These are phyloP conservation scores for Urtica urens DNA, from an alignment of 306 rosid genomes.

Conservation along the genomic window DNA sequence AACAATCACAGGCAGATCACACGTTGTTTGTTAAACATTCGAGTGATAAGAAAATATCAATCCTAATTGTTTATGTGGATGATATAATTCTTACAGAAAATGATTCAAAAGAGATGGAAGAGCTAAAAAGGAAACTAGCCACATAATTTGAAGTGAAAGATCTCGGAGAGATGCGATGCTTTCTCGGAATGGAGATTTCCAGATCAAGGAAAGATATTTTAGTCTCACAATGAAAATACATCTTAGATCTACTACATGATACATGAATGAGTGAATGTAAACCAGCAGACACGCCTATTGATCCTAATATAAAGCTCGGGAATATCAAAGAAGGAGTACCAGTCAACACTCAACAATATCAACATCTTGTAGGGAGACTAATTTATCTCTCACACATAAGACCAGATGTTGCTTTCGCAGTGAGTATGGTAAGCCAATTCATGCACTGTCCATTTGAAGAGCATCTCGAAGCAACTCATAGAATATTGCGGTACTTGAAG, in stretches of 20 bases:
- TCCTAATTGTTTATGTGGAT: too few species aligned
- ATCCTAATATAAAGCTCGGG: not conserved
- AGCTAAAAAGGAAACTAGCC: not conserved
- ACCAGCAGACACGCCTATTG: not conserved
- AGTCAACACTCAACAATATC: not conserved
- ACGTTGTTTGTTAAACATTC: not conserved
- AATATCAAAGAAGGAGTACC: not conserved
- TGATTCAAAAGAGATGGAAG: not conserved
- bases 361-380: not conserved
- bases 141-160: not conserved
- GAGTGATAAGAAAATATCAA: not conserved
- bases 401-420: not conserved
- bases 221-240: not conserved
- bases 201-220: not conserved
- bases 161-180: not conserved
- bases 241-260: not conserved
- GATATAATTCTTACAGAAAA: not conserved
- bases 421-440: slow-evolving; percentile 3
- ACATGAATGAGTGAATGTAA: not conserved
- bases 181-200: not conserved
- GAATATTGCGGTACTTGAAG: not conserved
- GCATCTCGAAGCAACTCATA: not conserved
- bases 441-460: not conserved
- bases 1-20: not conserved
- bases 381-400: not conserved